A percentile compares a stretch with the other conserved stretches of the same genome.
Conservation (phyloP, 2,329 filamentous ascomycete species). For the Diaporthe caulivora region DNA sequence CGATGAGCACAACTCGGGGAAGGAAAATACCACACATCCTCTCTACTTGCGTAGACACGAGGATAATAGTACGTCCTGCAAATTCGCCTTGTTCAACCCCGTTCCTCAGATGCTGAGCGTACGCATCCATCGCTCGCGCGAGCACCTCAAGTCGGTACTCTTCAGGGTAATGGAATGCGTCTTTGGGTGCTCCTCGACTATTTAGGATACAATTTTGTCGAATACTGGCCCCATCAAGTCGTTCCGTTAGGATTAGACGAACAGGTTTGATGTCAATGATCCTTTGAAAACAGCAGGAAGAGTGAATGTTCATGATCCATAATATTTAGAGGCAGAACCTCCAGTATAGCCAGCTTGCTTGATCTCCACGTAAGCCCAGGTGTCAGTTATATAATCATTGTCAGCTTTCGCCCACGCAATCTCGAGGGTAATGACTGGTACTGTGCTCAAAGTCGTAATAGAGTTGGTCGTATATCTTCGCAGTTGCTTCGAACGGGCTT, state of each 20-base stretch:
- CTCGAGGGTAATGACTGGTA: neutral
- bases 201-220: neutral
- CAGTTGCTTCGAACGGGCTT: neutral
- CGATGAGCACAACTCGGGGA: neutral
- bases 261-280: neutral
- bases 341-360: neutral
- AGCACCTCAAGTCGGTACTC: too few species aligned
- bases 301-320: neutral
- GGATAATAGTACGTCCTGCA: neutral
- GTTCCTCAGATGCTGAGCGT: too few species aligned
- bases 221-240: neutral
- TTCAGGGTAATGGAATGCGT: neutral
- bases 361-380: neutral
- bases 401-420: neutral
- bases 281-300: neutral
- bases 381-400: neutral
- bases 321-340: neutral
- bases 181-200: neutral
- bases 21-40: neutral
- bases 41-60: neutral
- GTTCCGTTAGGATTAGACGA: neutral
- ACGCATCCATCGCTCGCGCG: too few species aligned
- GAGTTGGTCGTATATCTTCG: neutral
- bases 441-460: neutral
- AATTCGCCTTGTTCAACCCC: neutral